Evolutionary conservation across 2,329 filamentous ascomycete species (phyloP).

Genomic region (Fusarium udum): DNA sequence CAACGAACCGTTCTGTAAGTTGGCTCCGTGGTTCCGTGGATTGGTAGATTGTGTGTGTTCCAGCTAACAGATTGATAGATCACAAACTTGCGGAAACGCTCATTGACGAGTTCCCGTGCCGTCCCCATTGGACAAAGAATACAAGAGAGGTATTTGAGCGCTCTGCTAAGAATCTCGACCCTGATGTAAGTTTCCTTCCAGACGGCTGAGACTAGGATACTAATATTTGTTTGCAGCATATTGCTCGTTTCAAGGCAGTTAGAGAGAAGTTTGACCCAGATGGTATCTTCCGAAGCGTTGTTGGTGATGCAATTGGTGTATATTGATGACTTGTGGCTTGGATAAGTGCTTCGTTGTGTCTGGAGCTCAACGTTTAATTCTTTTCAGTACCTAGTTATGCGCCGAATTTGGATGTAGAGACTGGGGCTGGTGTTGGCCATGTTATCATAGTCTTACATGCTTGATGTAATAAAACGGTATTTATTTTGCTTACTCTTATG

Average conservation of each 20-base stretch:
- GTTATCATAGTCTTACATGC: not conserved
- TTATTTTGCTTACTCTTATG: not conserved
- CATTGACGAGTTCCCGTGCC: not conserved
- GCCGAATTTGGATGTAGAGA: rapidly evolving
- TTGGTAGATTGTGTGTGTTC: rapidly evolving
- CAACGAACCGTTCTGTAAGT: not conserved
- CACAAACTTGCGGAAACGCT: not conserved
- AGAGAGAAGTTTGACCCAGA: not conserved
- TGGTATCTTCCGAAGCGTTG: not conserved
- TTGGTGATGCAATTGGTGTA: conserved; percentile 1
- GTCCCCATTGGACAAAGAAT: conserved; percentile 8
- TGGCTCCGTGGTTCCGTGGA: rapidly evolving
- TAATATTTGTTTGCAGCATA: not conserved
- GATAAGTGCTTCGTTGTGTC: not conserved
- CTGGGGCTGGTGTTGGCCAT: rapidly evolving
- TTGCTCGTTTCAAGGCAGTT: not conserved
- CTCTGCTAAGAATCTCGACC: not conserved
- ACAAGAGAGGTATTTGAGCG: conserved; percentile 1
- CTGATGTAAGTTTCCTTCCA: not conserved
- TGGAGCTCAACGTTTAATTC: rapidly evolving
- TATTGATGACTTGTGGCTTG: not conserved
- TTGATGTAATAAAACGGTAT: not conserved
- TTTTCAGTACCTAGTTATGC: rapidly evolving
- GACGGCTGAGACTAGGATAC: rapidly evolving
- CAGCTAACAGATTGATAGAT: not conserved